Evolutionary conservation across 768 basidiomycete genomes (phyloP), one percentile per base, ranked within the genome.

Genomic region (Leccinum fibrillosum): DNA sequence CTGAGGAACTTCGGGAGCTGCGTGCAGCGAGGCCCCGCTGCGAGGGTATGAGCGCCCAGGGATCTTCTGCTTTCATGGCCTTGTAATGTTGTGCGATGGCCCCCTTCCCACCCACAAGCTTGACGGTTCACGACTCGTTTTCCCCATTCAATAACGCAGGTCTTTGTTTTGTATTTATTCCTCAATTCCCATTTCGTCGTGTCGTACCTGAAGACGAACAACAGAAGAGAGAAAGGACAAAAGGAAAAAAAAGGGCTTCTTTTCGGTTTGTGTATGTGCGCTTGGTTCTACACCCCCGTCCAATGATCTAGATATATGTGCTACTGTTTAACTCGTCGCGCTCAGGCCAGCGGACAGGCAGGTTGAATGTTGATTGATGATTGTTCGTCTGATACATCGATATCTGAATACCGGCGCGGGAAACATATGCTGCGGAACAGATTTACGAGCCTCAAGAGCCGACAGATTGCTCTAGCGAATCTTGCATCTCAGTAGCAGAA

Each of bases 1-100:
- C 74, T 19, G 66, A 74, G 57, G 81, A 82, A 66, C 49, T 70
- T 17, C 63, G 56, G 7, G 71, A 72, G 49, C 59, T 62, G 8
- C 60, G 48, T 2, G 6, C 19, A 4, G 23, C 23, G 23, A 23
- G 23, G 23, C 23, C 23, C 23, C 23, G 23, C 23, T 23, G 17
- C 11, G 17, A 8, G 21, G 1, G 49, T 21, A 35, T 68, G 39
- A 64, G 8, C 2, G 11, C 19, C 10, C 39, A 28, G 7, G 1
- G 34, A 2, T 44, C 2, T 28, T 30, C 30, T 30, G 10, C n/a
- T 51, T 34, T 51, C 50, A 10, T 35, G 19, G 4, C 34, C 10
- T 17, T 15, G 15, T 34, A 1, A 28, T 50, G 13, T n/a, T 2
- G 11, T 11, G n/a, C 11, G 9, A 17, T 50, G 12, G 19, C 10